Evolutionary conservation across 1,139 yeast species (phyloP), one percentile per base, ranked within the genome.

Genomic region (Suhomyces anneliseae): DNA sequence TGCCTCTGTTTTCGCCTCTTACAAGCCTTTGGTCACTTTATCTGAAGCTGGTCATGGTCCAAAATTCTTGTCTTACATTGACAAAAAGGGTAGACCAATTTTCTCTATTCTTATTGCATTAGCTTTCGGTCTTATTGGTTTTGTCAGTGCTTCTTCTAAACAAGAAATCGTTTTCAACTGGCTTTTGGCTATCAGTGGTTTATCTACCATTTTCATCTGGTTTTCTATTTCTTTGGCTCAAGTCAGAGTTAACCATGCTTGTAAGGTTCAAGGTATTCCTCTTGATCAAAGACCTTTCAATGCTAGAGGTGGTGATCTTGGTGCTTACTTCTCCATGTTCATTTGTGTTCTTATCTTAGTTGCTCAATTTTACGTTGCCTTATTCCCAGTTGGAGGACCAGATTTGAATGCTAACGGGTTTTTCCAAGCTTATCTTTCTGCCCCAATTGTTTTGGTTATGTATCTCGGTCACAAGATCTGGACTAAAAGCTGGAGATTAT

Each of bases 401-500:
- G 42, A 51, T 7, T 69, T 76, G 38, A 61, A 58, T 47, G 74
- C 72, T 6, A 54, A 59, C 33, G 60, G 61, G 27, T 83, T 82
- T 61, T 83, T 83, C 68, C 68, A 75, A 62, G 66, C 74, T 40
- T 82, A 81, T 59, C 62, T 83, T 52, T 83, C 86, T 40, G 75
- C 75, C 12, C 80, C 81, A 8, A 75, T 82, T 39, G 76, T 79
- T 51, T 40, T 81, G 10, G 68, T 67, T 10, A 74, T 75, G 56
- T 82, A 71, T 62, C 27, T 79, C 29, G 79, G 69, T 15, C 83
- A 77, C 65, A 81, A 81, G 68, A 11, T 78, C 34, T 76, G 68
- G 62, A 66, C 68, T 12, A 71, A 70, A 43, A 74, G 75, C 50
- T 72, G 74, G 64, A 70, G 67, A 39, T 55, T 78, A 10, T 61